Evolutionary conservation across 495 filamentous ascomycete species (phyloP).

Genomic region (Podospora bellae-mahoneyi): DNA sequence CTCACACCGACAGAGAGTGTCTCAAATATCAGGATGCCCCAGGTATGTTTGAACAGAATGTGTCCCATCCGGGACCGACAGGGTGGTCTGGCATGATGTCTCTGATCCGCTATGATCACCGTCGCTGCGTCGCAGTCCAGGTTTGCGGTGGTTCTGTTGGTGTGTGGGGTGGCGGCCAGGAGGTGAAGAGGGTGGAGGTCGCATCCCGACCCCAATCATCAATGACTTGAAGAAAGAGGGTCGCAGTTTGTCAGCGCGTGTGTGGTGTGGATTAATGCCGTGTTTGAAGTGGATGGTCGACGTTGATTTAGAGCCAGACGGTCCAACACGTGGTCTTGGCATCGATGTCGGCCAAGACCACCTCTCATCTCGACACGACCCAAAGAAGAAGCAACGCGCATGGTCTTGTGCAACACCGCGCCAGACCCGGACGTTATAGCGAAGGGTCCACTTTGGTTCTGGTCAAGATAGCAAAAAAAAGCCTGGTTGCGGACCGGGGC

Average conservation of each 20-base stretch:
- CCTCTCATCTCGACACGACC: background rate
- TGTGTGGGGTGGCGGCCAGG: background rate
- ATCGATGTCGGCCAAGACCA: conserved; percentile 8
- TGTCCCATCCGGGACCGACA: background rate
- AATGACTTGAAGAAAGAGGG: background rate
- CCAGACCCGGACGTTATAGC: background rate
- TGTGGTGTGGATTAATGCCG: conserved; percentile 2
- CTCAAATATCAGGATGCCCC: background rate
- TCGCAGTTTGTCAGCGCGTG: conserved; percentile 1
- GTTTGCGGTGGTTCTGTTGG: background rate
- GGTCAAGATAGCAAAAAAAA: background rate
- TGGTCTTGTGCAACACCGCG: conserved; percentile 3
- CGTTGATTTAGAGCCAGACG: conserved; percentile 10
- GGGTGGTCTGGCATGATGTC: background rate
- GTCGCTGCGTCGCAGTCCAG: conserved; percentile 2
- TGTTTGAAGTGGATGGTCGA: background rate
- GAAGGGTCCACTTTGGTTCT: background rate
- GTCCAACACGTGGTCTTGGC: conserved; percentile 22
- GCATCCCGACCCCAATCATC: background rate
- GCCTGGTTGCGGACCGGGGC: background rate
- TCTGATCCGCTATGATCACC: conserved; percentile 1
- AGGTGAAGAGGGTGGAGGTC: background rate
- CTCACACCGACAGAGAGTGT: background rate
- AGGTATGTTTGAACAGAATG: background rate
- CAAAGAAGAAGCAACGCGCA: conserved; percentile 2